These are phyloP conservation scores for Forsythia viridissima DNA, from an alignment of 257 asterid genomes.

Conservation along the genomic window DNA sequence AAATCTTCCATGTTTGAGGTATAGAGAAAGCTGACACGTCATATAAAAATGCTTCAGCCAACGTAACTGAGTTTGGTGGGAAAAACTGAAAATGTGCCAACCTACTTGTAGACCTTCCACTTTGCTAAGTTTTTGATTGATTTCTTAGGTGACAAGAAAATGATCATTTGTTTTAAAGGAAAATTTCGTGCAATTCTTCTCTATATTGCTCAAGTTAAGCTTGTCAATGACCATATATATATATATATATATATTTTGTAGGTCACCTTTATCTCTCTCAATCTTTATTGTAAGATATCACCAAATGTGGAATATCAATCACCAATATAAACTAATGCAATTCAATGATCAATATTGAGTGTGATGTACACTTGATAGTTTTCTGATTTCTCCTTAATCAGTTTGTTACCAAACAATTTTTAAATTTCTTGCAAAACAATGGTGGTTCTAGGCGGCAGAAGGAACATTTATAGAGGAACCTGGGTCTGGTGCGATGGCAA, in stretches of 20 bases:
- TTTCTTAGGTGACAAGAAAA: not conserved
- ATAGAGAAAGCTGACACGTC: not conserved
- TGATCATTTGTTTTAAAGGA: no score
- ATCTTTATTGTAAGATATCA: not conserved
- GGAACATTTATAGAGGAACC: constrained; percentile 96
- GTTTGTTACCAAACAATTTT: constrained; percentile 2
- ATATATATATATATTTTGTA: not conserved
- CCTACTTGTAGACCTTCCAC: not conserved
- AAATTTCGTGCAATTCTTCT: not conserved
- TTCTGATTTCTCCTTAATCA: constrained; percentile 13
- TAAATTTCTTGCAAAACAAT: constrained; percentile 6
- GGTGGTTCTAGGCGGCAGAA: constrained; percentile 62
- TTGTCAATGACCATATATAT: not conserved
- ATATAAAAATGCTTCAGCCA: not conserved
- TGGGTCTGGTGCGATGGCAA: constrained; percentile 96
- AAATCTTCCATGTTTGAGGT: not conserved
- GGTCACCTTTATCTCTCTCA: not conserved
- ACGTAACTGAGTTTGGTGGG: not conserved
- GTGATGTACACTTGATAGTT: not conserved
- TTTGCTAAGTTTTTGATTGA: not conserved
- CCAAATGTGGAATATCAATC: not conserved
- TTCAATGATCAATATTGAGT: constrained; percentile 1
- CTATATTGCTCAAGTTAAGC: not conserved
- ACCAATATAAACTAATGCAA: constrained; percentile 1
- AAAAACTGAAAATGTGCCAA: not conserved